Conservation (phyloP, 2,329 filamentous ascomycete genomes). For the Aspergillus sp. region DNA sequence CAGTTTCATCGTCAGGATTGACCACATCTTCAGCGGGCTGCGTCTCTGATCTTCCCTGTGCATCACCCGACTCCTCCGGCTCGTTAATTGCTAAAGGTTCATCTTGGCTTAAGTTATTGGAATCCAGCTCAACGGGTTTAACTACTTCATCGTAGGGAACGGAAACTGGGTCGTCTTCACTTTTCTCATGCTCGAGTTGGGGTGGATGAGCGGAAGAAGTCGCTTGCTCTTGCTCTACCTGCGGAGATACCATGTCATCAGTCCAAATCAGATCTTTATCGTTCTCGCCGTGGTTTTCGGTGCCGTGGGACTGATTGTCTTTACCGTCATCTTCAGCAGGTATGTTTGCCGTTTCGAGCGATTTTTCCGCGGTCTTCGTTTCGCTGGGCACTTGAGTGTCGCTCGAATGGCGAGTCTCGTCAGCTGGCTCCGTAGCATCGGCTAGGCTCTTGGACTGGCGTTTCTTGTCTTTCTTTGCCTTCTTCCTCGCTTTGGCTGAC, state of each 20-base stretch:
- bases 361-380: constrained; percentile 23
- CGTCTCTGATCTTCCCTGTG: neutral
- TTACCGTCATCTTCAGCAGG: constrained; percentile 48
- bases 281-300: constrained; percentile 36
- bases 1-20: neutral
- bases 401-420: constrained; percentile 20
- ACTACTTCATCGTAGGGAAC: constrained; percentile 23
- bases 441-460: constrained; percentile 35
- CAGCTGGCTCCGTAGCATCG: constrained; percentile 11
- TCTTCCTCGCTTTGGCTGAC: constrained; percentile 46
- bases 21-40: neutral
- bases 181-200: constrained; percentile 33
- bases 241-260: constrained; percentile 47
- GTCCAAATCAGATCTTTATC: constrained; percentile 45
- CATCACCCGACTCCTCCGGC: constrained; percentile 8
- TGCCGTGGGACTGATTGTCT: constrained; percentile 48
- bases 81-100: constrained; percentile 9
- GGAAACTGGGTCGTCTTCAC: constrained; percentile 11
- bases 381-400: constrained; percentile 18
- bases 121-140: constrained; percentile 2
- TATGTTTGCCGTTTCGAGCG: constrained; percentile 31
- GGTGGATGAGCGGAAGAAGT: constrained; percentile 35
- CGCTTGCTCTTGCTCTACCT: constrained; percentile 45
- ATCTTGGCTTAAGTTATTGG: constrained; percentile 5
- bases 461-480: constrained; percentile 51